Percentiles rank a stretch among this genome's conserved stretches.
Conservation (phyloP, 495 filamentous ascomycete species). For the Daldinia vernicosa region DNA sequence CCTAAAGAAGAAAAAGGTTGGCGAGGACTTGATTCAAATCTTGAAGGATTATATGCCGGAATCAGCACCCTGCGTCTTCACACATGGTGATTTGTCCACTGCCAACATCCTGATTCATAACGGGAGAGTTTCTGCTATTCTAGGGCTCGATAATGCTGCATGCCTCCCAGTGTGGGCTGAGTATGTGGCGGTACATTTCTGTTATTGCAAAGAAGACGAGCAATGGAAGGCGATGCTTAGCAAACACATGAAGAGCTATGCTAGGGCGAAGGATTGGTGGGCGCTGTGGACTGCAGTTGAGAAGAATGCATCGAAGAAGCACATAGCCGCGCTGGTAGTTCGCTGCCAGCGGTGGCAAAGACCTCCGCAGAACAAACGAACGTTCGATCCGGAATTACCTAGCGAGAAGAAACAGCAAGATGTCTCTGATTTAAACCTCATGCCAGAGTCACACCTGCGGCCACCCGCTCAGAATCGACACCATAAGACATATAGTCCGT, state of each 20-base stretch:
- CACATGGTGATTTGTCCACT: constrained; percentile 42
- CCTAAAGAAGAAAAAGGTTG: constrained; percentile 14
- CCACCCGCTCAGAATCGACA: not conserved
- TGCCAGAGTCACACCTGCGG: constrained; percentile 5
- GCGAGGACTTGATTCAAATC: constrained; percentile 18
- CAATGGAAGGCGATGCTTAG: constrained; percentile 44
- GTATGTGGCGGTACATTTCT: constrained; percentile 39
- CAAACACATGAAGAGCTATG: constrained; percentile 29
- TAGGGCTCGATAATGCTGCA: constrained; percentile 40
- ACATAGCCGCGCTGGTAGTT: constrained; percentile 15
- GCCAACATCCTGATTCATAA: constrained; percentile 33
- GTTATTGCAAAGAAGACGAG: constrained; percentile 41
- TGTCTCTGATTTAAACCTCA: not conserved
- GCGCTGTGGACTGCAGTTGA: constrained; percentile 38
- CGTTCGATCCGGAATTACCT: constrained; percentile 1
- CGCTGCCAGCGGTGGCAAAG: constrained; percentile 33
- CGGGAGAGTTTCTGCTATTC: constrained; percentile 30
- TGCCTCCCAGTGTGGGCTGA: constrained; percentile 43
- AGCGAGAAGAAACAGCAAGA: constrained; percentile 1
- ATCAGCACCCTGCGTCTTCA: constrained; percentile 39
- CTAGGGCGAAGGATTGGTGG: constrained; percentile 42
- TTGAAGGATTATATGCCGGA: constrained; percentile 39
- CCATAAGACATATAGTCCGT: not conserved
- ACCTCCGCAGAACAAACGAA: constrained; percentile 16
- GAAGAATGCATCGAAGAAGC: constrained; percentile 7